These are phyloP conservation scores for Talaromyces sp. DNA, from an alignment of 2,329 filamentous ascomycete species.

Conservation along the genomic window DNA sequence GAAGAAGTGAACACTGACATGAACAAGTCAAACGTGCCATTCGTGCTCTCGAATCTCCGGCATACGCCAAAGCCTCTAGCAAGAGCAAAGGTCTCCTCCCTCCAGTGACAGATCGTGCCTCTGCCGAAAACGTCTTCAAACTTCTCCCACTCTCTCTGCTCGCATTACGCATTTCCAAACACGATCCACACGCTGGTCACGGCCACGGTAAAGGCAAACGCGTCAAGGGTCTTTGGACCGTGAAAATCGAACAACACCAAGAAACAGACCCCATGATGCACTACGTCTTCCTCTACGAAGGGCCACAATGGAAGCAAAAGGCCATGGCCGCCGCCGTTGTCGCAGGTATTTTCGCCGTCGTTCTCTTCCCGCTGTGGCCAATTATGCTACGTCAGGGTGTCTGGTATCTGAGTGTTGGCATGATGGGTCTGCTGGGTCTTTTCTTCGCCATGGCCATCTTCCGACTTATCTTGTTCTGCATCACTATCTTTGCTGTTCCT, in stretches of 20 bases:
- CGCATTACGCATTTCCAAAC: conserved; percentile 80
- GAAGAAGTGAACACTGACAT: conserved; percentile 1
- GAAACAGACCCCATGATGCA: conserved; percentile 64
- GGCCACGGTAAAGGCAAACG: conserved; percentile 66
- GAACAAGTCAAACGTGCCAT: conserved; percentile 84
- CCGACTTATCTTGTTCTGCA: conserved; percentile 85
- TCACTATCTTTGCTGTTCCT: conserved; percentile 77
- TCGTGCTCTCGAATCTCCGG: conserved; percentile 79
- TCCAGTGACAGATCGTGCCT: conserved; percentile 77
- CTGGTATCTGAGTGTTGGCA: conserved; percentile 94
- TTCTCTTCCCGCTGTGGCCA: conserved; percentile 96
- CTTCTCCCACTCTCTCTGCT: conserved; percentile 90
- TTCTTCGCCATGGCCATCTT: conserved; percentile 99
- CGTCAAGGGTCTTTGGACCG: conserved; percentile 92
- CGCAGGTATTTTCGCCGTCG: conserved; percentile 74
- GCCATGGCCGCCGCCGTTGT: conserved; percentile 82
- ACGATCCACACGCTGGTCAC: conserved; percentile 71
- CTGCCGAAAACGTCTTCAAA: conserved; percentile 91
- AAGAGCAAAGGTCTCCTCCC: conserved; percentile 87
- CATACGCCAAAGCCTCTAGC: conserved; percentile 75
- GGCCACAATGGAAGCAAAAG: conserved; percentile 88
- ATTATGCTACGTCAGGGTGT: conserved; percentile 84
- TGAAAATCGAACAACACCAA: conserved; percentile 93
- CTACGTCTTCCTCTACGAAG: conserved; percentile 96
- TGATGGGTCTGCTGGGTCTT: conserved; percentile 79